Percentiles rank a stretch among this genome's conserved stretches.
phyloP scores from a whole-genome alignment of 2,329 filamentous ascomycete species.

The Raffaelea ambrosiae region DNA sequence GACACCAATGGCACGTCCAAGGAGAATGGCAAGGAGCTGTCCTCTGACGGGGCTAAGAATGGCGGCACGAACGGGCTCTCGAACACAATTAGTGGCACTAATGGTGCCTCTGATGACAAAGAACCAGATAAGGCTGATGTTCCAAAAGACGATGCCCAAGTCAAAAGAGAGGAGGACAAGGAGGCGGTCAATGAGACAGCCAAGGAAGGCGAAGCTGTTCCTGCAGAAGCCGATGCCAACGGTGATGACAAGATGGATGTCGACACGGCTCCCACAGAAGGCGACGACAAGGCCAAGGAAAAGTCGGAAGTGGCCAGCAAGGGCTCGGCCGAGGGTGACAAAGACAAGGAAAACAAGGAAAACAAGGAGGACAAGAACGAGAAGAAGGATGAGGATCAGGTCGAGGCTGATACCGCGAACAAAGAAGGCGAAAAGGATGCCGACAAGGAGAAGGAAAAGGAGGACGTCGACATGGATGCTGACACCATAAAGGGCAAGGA shows the following conservation, averaged over 20 bases:
- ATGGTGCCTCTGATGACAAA: no score
- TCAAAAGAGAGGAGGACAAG: no score
- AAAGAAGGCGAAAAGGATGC: not conserved
- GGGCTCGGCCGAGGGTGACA: not conserved
- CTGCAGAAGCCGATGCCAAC: not conserved
- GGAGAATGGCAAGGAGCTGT: no score
- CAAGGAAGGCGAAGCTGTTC: not conserved
- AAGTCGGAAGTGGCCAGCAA: not conserved
- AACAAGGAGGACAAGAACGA: not conserved
- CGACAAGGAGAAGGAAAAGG: not conserved
- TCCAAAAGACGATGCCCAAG: no score
- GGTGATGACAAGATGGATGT: not conserved
- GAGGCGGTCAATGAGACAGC: not conserved
- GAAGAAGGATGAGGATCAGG: not conserved
- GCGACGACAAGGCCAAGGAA: no score
- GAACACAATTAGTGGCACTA: no score
- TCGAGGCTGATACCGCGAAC: not conserved
- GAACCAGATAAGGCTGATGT: no score
- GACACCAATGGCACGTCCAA: no score
- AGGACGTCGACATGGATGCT: constrained; percentile 37
- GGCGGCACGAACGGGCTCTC: no score
- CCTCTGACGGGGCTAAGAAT: no score
- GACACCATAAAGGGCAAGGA: constrained; percentile 20
- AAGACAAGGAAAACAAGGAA: not conserved
- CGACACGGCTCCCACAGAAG: no score